Evolutionary conservation across 2,329 filamentous ascomycete genomes (phyloP).

Genomic region (Arthroderma sp.): DNA sequence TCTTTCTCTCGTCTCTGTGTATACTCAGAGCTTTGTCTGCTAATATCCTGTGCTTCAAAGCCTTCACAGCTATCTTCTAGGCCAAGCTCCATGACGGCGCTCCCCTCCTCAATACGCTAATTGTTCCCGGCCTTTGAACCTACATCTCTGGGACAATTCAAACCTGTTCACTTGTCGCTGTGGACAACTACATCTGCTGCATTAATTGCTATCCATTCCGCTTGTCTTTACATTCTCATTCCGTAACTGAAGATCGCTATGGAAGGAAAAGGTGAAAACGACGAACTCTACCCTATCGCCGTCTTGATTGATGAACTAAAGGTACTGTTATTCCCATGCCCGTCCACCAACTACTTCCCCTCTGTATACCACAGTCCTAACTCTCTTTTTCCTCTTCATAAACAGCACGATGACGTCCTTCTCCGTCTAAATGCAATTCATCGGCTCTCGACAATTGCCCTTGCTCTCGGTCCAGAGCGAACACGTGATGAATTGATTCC

Average conservation of each 20-base stretch:
- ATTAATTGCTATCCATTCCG: no score
- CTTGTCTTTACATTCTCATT: no score
- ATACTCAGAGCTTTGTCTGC: no score
- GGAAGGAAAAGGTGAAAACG: conserved; percentile 83
- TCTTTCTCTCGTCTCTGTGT: no score
- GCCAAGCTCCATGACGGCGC: conserved; percentile 1
- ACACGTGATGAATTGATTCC: conserved; percentile 98
- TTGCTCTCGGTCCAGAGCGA: conserved; percentile 87
- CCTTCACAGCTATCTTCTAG: neutral
- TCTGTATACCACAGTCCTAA: neutral
- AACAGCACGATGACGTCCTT: conserved; percentile 91
- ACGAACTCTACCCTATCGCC: conserved; percentile 99
- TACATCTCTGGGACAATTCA: neutral
- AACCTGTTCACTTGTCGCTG: neutral
- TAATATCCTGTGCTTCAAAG: no score
- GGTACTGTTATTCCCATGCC: conserved; percentile 43
- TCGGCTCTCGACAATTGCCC: conserved; percentile 92
- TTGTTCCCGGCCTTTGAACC: neutral
- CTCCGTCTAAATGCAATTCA: conserved; percentile 97
- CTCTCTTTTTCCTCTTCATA: conserved; percentile 6
- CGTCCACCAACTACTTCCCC: neutral
- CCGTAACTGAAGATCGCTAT: conserved; percentile 39
- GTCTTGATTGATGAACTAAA: conserved; percentile 99
- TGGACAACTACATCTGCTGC: no score
- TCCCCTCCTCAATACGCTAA: neutral